phyloP scores from a whole-genome alignment of 2,329 filamentous ascomycete genomes.

The Calcarisporium arbuscula region DNA sequence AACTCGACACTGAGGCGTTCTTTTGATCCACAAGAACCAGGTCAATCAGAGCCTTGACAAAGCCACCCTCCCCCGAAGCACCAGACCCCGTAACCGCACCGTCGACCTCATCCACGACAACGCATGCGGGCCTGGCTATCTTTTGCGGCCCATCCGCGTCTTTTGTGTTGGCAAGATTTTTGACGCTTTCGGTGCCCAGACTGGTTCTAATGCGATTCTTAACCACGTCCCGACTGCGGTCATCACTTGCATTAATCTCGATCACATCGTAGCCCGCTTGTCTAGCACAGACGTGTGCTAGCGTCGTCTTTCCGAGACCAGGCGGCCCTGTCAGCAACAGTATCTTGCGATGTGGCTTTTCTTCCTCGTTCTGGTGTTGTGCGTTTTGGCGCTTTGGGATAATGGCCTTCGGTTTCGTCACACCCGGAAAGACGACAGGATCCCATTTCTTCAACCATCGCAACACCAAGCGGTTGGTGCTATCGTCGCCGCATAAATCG shows the following conservation, averaged over 20 bases:
- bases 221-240: constrained; percentile 83
- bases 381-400: constrained; percentile 33
- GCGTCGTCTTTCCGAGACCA: constrained; percentile 88
- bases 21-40: constrained; percentile 80
- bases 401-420: constrained; percentile 51
- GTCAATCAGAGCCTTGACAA: constrained; percentile 91
- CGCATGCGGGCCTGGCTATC: constrained; percentile 78
- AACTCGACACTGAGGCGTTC: constrained; percentile 42
- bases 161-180: constrained; percentile 57
- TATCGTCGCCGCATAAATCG: constrained; percentile 89
- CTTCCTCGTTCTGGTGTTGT: constrained; percentile 49
- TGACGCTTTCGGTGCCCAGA: constrained; percentile 90
- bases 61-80: constrained; percentile 79
- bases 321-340: constrained; percentile 86
- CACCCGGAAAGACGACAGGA: constrained; percentile 78
- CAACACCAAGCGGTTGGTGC: constrained; percentile 83
- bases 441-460: constrained; percentile 96
- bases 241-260: constrained; percentile 97
- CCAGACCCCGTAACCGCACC: constrained; percentile 80
- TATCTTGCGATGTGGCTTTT: constrained; percentile 79
- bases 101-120: constrained; percentile 94
- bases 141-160: constrained; percentile 55
- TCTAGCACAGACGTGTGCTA: constrained; percentile 90
- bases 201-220: constrained; percentile 87
- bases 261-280: constrained; percentile 96